Evolutionary conservation across 2,329 filamentous ascomycete species (phyloP).

Genomic region (Trichophyton mentagrophytes): DNA sequence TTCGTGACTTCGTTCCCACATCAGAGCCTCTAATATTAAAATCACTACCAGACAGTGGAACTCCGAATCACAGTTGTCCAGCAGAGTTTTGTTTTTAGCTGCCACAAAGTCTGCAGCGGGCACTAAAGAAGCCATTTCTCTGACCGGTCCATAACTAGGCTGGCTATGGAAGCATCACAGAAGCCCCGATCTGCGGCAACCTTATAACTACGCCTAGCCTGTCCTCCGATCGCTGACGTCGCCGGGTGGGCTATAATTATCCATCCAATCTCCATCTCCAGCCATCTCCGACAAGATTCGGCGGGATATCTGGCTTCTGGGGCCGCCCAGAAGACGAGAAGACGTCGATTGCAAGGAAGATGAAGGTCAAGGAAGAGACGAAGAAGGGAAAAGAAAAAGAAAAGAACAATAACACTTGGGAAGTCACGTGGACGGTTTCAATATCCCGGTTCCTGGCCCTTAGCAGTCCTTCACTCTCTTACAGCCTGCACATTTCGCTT

Average conservation of each 20-base stretch:
- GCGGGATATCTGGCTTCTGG: constrained; percentile 1
- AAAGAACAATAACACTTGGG: background rate
- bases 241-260: background rate
- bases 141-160: background rate
- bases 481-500: background rate
- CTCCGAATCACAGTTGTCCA: background rate
- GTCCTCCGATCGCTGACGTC: background rate
- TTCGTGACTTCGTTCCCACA: background rate
- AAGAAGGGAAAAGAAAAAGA: background rate
- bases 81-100: background rate
- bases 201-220: background rate
- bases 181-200: background rate
- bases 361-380: background rate
- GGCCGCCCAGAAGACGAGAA: background rate
- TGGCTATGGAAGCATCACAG: background rate
- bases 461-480: background rate
- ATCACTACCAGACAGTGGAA: background rate
- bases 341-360: background rate
- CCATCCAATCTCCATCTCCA: background rate
- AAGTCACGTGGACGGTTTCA: background rate
- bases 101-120: background rate
- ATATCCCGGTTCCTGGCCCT: background rate
- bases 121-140: background rate
- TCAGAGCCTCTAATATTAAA: constrained; percentile 2
- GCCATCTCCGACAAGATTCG: background rate